phyloP scores from a whole-genome alignment of 352 stramenopile species.

The Globisporangium cederbergense region DNA sequence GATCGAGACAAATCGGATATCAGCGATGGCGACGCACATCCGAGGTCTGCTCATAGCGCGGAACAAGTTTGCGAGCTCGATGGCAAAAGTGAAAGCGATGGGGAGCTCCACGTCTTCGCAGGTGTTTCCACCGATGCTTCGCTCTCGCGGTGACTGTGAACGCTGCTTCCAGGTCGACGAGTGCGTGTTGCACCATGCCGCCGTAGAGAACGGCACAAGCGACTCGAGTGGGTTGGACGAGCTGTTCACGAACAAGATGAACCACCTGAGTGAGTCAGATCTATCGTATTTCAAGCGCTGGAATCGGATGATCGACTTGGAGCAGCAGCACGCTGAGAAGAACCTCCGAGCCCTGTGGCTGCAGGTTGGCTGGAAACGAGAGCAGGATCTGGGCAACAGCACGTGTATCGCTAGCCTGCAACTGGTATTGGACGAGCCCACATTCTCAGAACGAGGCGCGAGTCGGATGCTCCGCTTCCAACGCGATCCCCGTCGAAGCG shows the following conservation, averaged over 20 bases:
- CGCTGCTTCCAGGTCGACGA: constrained; percentile 82
- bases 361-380: constrained; percentile 52
- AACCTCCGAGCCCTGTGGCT: constrained; percentile 68
- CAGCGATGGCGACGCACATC: constrained; percentile 50
- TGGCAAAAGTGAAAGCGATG: constrained; percentile 55
- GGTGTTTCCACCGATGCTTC: constrained; percentile 73
- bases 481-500: constrained; percentile 35
- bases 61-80: constrained; percentile 66
- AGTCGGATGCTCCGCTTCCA: constrained; percentile 49
- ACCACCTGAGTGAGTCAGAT: constrained; percentile 51
- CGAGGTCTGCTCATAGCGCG: constrained; percentile 62
- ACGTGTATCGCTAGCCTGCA: constrained; percentile 55
- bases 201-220: constrained; percentile 64
- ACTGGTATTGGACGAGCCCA: constrained; percentile 41
- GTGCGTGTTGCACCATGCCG: constrained; percentile 83
- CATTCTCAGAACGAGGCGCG: constrained; percentile 25
- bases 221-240: constrained; percentile 70
- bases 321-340: constrained; percentile 73
- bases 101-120: constrained; percentile 41
- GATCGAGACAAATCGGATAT: constrained; percentile 67
- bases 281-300: constrained; percentile 71
- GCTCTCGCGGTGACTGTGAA: constrained; percentile 57
- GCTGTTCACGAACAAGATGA: constrained; percentile 52
- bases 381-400: constrained; percentile 42
- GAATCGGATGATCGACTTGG: constrained; percentile 67